A percentile compares a stretch with the other conserved stretches of the same genome.
These are phyloP conservation scores for Solanum chilense DNA, from an alignment of 257 asterid genomes.

Conservation along the genomic window DNA sequence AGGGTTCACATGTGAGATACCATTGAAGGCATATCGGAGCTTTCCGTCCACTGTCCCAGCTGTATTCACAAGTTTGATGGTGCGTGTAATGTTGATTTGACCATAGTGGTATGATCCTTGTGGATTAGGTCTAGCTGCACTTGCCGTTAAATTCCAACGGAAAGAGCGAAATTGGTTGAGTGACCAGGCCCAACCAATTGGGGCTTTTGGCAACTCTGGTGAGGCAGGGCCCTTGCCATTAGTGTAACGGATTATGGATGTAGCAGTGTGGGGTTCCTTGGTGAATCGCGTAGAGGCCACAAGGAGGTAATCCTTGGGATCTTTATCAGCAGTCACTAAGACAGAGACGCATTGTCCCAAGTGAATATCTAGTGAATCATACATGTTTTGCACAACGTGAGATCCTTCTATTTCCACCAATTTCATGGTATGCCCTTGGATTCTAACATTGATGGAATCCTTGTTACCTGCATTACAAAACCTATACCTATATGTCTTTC, in stretches of 20 bases:
- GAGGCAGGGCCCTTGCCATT: slow-evolving; percentile 34
- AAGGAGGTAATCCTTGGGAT: slow-evolving; percentile 38
- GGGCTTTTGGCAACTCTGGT: slow-evolving; percentile 26
- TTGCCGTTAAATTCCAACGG: slow-evolving; percentile 58
- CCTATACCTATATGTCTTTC: slow-evolving; percentile 41
- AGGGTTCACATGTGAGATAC: slow-evolving; percentile 36
- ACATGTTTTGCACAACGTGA: slow-evolving; percentile 34
- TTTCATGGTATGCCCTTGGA: slow-evolving; percentile 48
- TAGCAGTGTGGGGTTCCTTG: slow-evolving; percentile 13
- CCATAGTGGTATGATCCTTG: slow-evolving; percentile 72
- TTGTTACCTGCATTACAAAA: slow-evolving; percentile 54
- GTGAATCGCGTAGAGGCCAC: slow-evolving; percentile 51
- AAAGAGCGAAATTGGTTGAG: slow-evolving; percentile 46
- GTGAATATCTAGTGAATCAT: slow-evolving; percentile 47
- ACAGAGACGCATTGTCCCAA: slow-evolving; percentile 56
- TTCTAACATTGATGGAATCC: slow-evolving; percentile 34
- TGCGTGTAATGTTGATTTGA: slow-evolving; percentile 44
- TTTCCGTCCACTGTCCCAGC: slow-evolving; percentile 20
- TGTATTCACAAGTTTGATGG: slow-evolving; percentile 28
- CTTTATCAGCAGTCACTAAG: slow-evolving; percentile 35
- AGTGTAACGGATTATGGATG: slow-evolving; percentile 27
- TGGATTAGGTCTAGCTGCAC: slow-evolving; percentile 70
- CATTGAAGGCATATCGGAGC: slow-evolving; percentile 39
- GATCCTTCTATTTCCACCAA: slow-evolving; percentile 12
- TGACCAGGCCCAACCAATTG: slow-evolving; percentile 43